phyloP scores from a whole-genome alignment of 257 asterid species.

The Verbascum thapsus region DNA sequence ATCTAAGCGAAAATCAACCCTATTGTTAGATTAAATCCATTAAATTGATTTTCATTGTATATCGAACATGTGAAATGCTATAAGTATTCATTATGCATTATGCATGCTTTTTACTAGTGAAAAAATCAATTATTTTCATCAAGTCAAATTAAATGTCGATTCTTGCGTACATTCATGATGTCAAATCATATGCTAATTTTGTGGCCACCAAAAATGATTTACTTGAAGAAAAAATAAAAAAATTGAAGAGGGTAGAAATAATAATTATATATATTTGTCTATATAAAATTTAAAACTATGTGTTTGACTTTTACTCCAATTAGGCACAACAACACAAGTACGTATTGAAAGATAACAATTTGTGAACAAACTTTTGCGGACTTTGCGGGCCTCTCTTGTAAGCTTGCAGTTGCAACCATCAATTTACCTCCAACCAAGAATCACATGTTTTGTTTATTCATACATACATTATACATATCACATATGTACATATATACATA shows the following conservation, averaged over 20 bases:
- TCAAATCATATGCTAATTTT: constrained; percentile 22
- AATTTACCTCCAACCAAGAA: constrained; percentile 37
- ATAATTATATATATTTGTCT: neutral
- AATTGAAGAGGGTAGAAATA: neutral
- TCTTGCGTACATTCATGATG: neutral
- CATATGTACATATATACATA: neutral
- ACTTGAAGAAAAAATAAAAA: constrained; percentile 19
- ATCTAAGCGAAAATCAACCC: too few species aligned
- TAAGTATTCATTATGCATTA: too few species aligned
- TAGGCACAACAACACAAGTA: constrained; percentile 16
- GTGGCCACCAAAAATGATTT: constrained; percentile 19
- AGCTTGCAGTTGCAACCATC: constrained; percentile 34
- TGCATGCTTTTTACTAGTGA: too few species aligned
- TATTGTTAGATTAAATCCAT: too few species aligned
- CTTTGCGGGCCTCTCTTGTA: constrained; percentile 41
- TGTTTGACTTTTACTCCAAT: constrained; percentile 27
- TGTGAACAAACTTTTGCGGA: constrained; percentile 22
- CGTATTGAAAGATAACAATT: neutral
- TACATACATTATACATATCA: too few species aligned
- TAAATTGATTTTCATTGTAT: too few species aligned
- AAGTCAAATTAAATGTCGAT: too few species aligned
- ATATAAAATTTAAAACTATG: constrained; percentile 6
- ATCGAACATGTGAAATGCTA: too few species aligned
- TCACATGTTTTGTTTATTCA: too few species aligned
- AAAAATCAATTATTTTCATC: too few species aligned